Evolutionary conservation across 768 basidiomycete species (phyloP).

Genomic region (Hypholoma fasciculare): DNA sequence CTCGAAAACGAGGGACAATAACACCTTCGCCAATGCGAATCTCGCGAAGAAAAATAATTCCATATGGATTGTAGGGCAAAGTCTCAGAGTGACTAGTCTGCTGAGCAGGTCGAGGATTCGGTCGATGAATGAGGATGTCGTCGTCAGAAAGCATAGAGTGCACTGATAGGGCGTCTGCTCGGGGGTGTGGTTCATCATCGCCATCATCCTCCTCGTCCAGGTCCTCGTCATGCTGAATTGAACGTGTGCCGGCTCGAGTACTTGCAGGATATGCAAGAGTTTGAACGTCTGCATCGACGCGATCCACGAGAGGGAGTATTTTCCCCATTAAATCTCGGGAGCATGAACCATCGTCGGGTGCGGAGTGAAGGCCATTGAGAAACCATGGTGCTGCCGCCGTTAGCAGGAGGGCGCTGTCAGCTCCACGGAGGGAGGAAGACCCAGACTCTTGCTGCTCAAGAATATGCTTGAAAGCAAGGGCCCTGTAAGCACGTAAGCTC

Average conservation of each 20-base stretch:
- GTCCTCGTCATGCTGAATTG: not conserved
- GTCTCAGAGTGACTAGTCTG: not conserved
- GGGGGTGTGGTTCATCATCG: not conserved
- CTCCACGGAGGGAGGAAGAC: not conserved
- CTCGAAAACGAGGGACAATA: conserved; percentile 2
- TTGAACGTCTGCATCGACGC: conserved; percentile 2
- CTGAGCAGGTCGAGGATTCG: not conserved
- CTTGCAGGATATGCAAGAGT: conserved; percentile 10
- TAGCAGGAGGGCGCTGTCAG: conserved; percentile 11
- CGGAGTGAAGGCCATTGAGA: conserved; percentile 21
- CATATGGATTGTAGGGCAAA: conserved; percentile 4
- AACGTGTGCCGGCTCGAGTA: not conserved
- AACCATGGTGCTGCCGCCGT: conserved; percentile 18
- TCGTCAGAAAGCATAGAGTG: not conserved
- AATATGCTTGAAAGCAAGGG: not conserved
- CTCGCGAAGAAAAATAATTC: conserved; percentile 5
- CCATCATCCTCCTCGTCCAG: not conserved
- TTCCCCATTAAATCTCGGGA: conserved; percentile 15
- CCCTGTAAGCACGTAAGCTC: not conserved
- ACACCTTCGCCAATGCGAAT: not conserved
- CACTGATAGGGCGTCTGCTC: not conserved
- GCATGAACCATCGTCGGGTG: conserved; percentile 17
- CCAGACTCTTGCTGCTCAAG: not conserved
- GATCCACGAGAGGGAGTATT: conserved; percentile 15
- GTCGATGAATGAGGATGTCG: not conserved